Percentiles rank a stretch among this genome's conserved stretches.
Conservation (phyloP, 805 yeast genomes). For the Candida broadrunensis region DNA sequence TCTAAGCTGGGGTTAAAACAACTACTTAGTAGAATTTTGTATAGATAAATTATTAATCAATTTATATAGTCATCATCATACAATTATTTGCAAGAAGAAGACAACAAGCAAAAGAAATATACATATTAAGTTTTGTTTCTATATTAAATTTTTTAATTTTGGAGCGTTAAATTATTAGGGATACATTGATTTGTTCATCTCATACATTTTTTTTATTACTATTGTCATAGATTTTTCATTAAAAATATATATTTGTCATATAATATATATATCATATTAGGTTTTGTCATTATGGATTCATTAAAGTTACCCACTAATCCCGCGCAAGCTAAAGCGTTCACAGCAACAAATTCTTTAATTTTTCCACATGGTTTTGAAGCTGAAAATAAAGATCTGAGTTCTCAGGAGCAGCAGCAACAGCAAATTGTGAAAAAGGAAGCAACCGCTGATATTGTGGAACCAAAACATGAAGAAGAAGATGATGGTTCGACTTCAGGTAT, state of each 20-base stretch:
- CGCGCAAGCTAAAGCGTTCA: slow-evolving; percentile 70
- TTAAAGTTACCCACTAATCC: slow-evolving; percentile 75
- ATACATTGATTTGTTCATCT: slow-evolving; percentile 44
- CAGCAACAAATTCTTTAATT: slow-evolving; percentile 61
- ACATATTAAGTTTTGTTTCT: too few relatives aligned
- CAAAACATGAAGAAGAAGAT: slow-evolving; percentile 45
- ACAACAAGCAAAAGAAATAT: too few relatives aligned
- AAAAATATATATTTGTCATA: too few relatives aligned
- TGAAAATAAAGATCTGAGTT: slow-evolving; percentile 7
- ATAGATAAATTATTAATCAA: neutral
- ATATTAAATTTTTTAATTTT: too few relatives aligned
- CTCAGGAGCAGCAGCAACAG: neutral
- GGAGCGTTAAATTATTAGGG: slow-evolving; percentile 20
- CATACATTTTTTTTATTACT: slow-evolving; percentile 10
- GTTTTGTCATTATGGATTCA: slow-evolving; percentile 58
- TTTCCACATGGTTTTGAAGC: slow-evolving; percentile 53
- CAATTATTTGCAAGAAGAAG: too few relatives aligned
- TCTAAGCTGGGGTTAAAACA: neutral
- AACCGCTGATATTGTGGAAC: slow-evolving; percentile 27
- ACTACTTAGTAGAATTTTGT: neutral
- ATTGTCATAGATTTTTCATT: too few relatives aligned
- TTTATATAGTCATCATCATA: neutral
- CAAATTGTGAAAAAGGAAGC: slow-evolving; percentile 9
- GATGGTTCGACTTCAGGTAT: slow-evolving; percentile 88
- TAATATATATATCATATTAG: too few relatives aligned